Evolutionary conservation across 2,329 filamentous ascomycete species (phyloP).

Genomic region (Ceratocystis alfenasii): DNA sequence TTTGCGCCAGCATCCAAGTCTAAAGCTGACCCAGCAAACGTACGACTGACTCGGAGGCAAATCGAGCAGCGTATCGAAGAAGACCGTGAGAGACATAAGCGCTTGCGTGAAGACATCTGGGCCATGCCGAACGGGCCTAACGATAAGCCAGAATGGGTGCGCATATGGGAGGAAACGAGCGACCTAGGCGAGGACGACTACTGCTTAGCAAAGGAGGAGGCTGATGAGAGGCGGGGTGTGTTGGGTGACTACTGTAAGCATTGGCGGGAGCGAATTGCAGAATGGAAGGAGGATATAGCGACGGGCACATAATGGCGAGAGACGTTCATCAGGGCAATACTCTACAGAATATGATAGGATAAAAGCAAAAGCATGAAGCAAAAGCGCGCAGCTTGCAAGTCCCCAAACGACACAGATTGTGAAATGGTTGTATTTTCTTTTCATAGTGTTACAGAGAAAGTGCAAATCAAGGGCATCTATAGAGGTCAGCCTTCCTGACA

Average conservation of each 20-base stretch:
- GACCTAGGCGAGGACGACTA: slow-evolving; percentile 82
- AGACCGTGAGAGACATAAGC: slow-evolving; percentile 87
- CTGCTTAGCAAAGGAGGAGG: slow-evolving; percentile 62
- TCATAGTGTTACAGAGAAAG: slow-evolving; percentile 26
- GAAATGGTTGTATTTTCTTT: slow-evolving; percentile 22
- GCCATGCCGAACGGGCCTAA: slow-evolving; percentile 53
- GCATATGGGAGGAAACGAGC: slow-evolving; percentile 76
- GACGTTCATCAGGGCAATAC: background rate
- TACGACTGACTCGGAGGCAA: slow-evolving; percentile 62
- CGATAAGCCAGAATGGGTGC: slow-evolving; percentile 59
- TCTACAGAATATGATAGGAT: too few relatives aligned
- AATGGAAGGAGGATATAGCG: background rate
- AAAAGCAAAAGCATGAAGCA: too few relatives aligned
- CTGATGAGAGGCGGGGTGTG: slow-evolving; percentile 34
- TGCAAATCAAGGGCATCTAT: slow-evolving; percentile 30
- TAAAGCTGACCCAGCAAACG: slow-evolving; percentile 24
- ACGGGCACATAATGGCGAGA: background rate
- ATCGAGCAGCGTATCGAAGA: slow-evolving; percentile 96
- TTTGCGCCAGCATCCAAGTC: slow-evolving; percentile 28
- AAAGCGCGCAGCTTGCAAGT: background rate
- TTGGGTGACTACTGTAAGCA: slow-evolving; percentile 23
- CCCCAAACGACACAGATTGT: background rate
- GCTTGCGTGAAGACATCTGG: slow-evolving; percentile 86
- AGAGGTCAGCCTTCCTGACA: slow-evolving; percentile 6
- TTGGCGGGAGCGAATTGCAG: slow-evolving; percentile 17